Evolutionary conservation across 164 flowering plant species (phyloP).

Genomic region (Piper betle): DNA sequence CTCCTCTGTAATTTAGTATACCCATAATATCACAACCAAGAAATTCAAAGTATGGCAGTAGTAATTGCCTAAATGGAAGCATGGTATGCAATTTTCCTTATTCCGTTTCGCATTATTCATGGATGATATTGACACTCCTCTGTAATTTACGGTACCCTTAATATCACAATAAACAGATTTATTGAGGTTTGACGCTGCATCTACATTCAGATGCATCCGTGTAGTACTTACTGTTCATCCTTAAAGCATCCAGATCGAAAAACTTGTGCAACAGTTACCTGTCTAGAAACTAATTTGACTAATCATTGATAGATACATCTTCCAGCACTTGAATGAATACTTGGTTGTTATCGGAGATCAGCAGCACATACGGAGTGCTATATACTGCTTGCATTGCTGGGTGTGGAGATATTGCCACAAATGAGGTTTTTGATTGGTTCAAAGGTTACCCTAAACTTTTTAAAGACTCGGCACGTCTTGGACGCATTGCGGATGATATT

Average conservation of each 20-base stretch:
- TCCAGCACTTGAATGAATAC: conserved; percentile 32
- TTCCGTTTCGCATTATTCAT: no score
- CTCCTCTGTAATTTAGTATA: no score
- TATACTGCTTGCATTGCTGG: conserved; percentile 14
- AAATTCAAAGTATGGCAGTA: no score
- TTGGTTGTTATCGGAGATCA: conserved; percentile 3
- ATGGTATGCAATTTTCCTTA: no score
- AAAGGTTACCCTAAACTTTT: conserved; percentile 14
- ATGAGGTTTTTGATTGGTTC: conserved; percentile 28
- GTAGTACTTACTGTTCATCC: no score
- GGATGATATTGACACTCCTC: no score
- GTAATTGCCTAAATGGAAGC: no score
- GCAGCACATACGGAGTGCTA: conserved; percentile 8
- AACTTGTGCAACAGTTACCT: conserved; percentile 12
- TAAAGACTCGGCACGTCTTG: conserved; percentile 8
- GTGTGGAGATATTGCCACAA: conserved; percentile 18
- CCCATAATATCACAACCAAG: no score
- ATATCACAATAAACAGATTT: no score
- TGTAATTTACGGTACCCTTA: no score
- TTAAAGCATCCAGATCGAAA: conserved; percentile 29
- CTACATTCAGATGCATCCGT: no score
- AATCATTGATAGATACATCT: conserved; percentile 2
- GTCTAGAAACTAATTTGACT: conserved; percentile 27
- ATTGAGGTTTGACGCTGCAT: no score
- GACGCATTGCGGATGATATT: conserved; percentile 24